Base-by-base conservation (phyloP, 495 filamentous ascomycete species). In the Trichoderma parareesei region DNA sequence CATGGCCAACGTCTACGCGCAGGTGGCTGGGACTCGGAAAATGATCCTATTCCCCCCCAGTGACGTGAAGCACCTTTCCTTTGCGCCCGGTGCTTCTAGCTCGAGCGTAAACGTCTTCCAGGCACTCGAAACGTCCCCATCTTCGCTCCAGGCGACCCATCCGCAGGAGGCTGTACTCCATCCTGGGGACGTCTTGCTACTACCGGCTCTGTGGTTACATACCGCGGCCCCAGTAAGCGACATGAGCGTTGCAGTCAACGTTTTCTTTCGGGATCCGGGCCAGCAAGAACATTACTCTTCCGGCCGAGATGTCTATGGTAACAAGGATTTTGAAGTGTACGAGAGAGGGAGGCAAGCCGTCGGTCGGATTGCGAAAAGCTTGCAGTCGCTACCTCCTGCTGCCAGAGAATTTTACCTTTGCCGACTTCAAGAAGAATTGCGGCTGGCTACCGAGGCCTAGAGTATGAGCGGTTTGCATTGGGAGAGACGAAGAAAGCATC, bases 1-100 rank as follows among this genome's bases (percentile, higher is more conserved):
- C 18, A 93, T 95, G 87, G 91, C 91, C 35, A 97, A 96, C 69
- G 79, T 96, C 7, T 86, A 94, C 57, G 93, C 89, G 71, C 92
- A 96, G 69, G 82, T 93, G 65, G 75, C 77, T 43, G 90, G 91
- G 37, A 77, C 78, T 0, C 93, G 93, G 73, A 77, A 82, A 43
- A 80, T 96, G 40, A 72, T 90, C 5, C 80, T 97, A 14, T 97
- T 88, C 73, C 91, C 90, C 11, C 92, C 93, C 1, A 74, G 80
- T 2, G 90, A 96, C 71, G 87, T 93, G 38, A 78, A 78, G 42
- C 72, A 86, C 48, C 79, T 96, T 1, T 79, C 82, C 6, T 87
- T 96, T 67, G 84, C 85, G 0, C 84, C 91, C 0, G 92, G 92
- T 1, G 83, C 86, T 0, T 94, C 91, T 0, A 96, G 88, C 72